Base-by-base conservation (phyloP, 1,139 yeast species). In the Suhomyces terraborum region DNA sequence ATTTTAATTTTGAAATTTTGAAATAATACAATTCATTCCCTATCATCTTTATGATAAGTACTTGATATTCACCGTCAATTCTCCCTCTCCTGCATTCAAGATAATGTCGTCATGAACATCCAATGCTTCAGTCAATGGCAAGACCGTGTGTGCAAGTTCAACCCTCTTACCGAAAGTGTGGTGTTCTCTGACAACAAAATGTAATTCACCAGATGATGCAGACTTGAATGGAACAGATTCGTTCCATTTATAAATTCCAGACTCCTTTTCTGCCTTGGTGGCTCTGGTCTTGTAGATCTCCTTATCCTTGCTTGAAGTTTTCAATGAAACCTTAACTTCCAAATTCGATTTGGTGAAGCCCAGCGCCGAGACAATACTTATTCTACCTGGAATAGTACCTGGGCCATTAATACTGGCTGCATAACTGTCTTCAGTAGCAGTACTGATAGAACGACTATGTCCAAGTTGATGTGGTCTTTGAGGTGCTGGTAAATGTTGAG, bases 81-180 rank as follows among this genome's bases (percentile, higher is more conserved):
- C 54, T 17, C 75, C 77, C 5, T 50, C 48, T 4, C 60, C 66
- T 10, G 61, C 61, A 5, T 52, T 50, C 35, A 71, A 52, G 4
- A 51, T 46, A 23, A 67, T 41, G 30, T 62, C 61, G 16, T 66
- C 68, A 29, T 56, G 54, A 22, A 68, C 68, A 52, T 65, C 64
- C 36, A 61, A 45, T 26, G 54, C 69, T 14, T 74, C 76, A n/a
- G 56, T 43, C 48, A 80, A 63, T 10, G 55, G 54, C 31, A 80
- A 50, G 17, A 62, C 59, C 5, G 79, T 81, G 39, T 72, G 73
- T 12, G 87, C 95, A 36, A 88, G 48, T 40, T 79, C 85, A 32
- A 72, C 71, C 49, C 79, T 82, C 55, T 85, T 82, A 32, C 95
- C 93, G 52, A 91, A 76, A 3, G 80, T 76, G 60, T 86, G 95